Evolutionary conservation across 305 asterid species (phyloP).

Genomic region (Fraxinus nigra): DNA sequence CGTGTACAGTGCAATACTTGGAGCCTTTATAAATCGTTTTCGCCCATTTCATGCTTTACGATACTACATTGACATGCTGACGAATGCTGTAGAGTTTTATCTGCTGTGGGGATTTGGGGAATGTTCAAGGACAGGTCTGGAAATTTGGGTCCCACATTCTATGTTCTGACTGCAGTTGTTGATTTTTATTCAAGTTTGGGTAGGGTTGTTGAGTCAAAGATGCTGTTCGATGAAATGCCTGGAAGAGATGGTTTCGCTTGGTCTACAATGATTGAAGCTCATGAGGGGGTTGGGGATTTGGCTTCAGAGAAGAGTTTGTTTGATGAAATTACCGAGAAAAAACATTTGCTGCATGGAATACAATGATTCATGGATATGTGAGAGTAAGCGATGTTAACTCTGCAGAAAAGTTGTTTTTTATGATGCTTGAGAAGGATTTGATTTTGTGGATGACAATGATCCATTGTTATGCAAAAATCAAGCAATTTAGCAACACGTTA

Average conservation of each 20-base stretch:
- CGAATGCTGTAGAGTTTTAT: slow-evolving; percentile 31
- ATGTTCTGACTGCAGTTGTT: slow-evolving; percentile 55
- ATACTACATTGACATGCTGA: background rate
- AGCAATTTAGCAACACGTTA: slow-evolving; percentile 41
- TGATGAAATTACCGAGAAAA: slow-evolving; percentile 50
- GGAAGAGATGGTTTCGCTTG: slow-evolving; percentile 56
- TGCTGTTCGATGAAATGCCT: slow-evolving; percentile 59
- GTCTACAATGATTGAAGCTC: slow-evolving; percentile 55
- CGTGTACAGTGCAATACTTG: slow-evolving; percentile 52
- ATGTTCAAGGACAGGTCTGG: slow-evolving; percentile 52
- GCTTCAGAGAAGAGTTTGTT: slow-evolving; percentile 46
- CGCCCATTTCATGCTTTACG: slow-evolving; percentile 42
- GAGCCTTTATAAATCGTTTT: slow-evolving; percentile 44
- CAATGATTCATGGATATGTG: slow-evolving; percentile 54
- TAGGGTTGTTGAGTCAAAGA: slow-evolving; percentile 38
- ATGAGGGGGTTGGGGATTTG: slow-evolving; percentile 45
- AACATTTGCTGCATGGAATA: slow-evolving; percentile 52
- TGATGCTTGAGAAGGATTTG: slow-evolving; percentile 48
- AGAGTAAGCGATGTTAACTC: slow-evolving; percentile 51
- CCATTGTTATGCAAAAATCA: slow-evolving; percentile 45
- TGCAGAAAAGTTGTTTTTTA: slow-evolving; percentile 48
- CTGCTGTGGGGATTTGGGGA: slow-evolving; percentile 36
- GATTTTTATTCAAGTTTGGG: slow-evolving; percentile 60
- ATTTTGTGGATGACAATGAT: slow-evolving; percentile 80
- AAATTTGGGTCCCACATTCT: slow-evolving; percentile 45